Base-by-base conservation (phyloP, 2,329 filamentous ascomycete species). In the Arthrobotrys iridis region DNA sequence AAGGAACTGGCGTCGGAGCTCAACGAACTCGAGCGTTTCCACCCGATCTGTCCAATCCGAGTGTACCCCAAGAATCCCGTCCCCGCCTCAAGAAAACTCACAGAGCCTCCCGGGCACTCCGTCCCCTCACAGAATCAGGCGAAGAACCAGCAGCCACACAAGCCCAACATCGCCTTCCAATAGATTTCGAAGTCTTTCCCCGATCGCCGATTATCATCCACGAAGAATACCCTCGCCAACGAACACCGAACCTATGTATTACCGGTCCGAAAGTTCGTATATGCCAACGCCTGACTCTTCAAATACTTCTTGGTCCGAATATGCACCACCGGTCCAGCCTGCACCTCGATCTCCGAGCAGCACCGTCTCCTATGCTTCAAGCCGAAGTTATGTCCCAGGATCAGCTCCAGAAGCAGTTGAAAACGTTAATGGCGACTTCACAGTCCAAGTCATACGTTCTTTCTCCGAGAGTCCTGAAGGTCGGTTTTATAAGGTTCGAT, bases 351-450 rank as follows among this genome's bases (percentile, higher is more conserved):
- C 71, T 59, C 71, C 71, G 37, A 41, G 52, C 22, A 75, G 71
- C 22, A 64, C 63, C 15, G 22, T 75, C 8, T 75, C 71, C 4
- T 68, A 75, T 58, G 55, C 63, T 15, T 75, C 71, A 4, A 63
- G 71, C 46, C 63, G 33, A 24, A 75, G 71, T 20, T 75, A 50
- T 22, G 15, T 58, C 22, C 35, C 63, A 33, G 43, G 55, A 13
- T 28, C 62, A 0, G 40, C 57, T n/a, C 60, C 70, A 24, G 40
- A 59, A 33, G 22, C 28, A 20, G 20, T 64, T 26, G 71, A 75
- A 33, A 75, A 75, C 52, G 48, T 75, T 20, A 75, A 75, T 43
- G 71, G 63, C 22, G 71, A 76, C 33, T 76, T 76, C 26, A 76
- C 59, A 20, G 65, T 71, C 5, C 37, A 55, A 20, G 8, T 22